A percentile compares a stretch with the other conserved stretches of the same genome.
Conservation (phyloP, 2,329 filamentous ascomycete genomes). For the Neofusicoccum kwambonambiense region DNA sequence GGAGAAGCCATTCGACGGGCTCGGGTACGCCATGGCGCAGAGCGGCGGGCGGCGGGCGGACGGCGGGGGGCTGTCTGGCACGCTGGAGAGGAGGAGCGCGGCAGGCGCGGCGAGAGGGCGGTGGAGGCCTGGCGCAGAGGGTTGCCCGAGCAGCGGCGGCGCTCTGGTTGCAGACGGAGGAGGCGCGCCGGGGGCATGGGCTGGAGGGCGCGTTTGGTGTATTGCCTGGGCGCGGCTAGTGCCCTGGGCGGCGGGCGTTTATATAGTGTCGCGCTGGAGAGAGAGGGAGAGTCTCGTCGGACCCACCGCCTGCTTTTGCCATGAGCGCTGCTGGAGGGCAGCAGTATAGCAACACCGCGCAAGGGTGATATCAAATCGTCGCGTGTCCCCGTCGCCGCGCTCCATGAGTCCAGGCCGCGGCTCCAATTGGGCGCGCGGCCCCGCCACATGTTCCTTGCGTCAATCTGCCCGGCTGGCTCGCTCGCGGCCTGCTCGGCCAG, state of each 20-base stretch:
- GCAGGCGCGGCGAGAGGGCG: neutral
- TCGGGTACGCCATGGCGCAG: conserved; percentile 17
- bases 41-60: no score
- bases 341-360: neutral
- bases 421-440: neutral
- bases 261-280: conserved; percentile 9
- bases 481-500: neutral
- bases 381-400: neutral
- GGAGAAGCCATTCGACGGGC: conserved; percentile 17
- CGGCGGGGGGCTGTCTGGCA: no score
- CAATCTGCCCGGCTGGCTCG: neutral
- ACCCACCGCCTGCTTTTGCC: neutral
- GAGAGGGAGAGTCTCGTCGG: neutral
- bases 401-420: neutral
- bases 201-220: neutral
- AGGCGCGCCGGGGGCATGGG: neutral
- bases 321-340: conserved; percentile 7
- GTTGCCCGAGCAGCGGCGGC: neutral
- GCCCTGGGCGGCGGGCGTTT: conserved; percentile 9
- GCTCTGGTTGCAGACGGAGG: neutral
- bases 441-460: conserved; percentile 7
- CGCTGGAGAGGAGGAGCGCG: no score
- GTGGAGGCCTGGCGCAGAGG: neutral
- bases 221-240: conserved; percentile 12
- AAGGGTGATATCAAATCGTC: conserved; percentile 12